These are phyloP conservation scores for Lactarius akahatsu DNA, from an alignment of 768 basidiomycete genomes.

Conservation along the genomic window DNA sequence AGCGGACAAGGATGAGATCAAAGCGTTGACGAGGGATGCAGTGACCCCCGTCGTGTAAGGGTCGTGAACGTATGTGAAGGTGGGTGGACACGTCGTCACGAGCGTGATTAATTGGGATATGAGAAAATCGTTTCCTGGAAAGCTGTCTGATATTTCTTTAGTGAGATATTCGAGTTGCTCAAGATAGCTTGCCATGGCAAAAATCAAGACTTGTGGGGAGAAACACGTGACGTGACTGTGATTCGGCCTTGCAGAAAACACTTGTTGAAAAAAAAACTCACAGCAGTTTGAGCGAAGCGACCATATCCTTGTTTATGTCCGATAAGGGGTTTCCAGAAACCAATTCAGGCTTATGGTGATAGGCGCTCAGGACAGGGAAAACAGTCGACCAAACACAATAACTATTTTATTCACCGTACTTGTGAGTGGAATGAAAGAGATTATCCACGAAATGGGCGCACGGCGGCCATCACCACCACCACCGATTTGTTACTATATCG, in stretches of 20 bases:
- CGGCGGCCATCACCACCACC: conserved; percentile 12
- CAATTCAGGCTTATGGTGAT: not conserved
- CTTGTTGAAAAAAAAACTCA: too few species aligned
- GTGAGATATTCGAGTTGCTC: conserved; percentile 26
- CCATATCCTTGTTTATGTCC: not conserved
- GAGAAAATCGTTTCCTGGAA: conserved; percentile 32
- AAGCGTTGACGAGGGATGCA: conserved; percentile 41
- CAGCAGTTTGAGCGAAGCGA: too few species aligned
- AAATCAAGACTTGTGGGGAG: not conserved
- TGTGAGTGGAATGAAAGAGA: not conserved
- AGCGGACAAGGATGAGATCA: conserved; percentile 35
- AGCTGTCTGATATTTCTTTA: conserved; percentile 22
- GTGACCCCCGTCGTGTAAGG: conserved; percentile 49
- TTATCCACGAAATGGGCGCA: not conserved
- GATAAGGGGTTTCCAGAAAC: not conserved
- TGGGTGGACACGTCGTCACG: conserved; percentile 46
- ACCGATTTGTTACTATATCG: conserved; percentile 27
- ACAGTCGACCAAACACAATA: not conserved
- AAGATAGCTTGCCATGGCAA: conserved; percentile 18
- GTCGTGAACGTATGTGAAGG: conserved; percentile 70
- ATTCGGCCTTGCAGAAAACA: not conserved
- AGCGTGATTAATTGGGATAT: conserved; percentile 34
- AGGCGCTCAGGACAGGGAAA: conserved; percentile 4
- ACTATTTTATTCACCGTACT: not conserved
- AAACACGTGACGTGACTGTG: conserved; percentile 13